Evolutionary conservation across 1,284 basidiomycete genomes (phyloP).

Genomic region (Moniliophthora roreri): DNA sequence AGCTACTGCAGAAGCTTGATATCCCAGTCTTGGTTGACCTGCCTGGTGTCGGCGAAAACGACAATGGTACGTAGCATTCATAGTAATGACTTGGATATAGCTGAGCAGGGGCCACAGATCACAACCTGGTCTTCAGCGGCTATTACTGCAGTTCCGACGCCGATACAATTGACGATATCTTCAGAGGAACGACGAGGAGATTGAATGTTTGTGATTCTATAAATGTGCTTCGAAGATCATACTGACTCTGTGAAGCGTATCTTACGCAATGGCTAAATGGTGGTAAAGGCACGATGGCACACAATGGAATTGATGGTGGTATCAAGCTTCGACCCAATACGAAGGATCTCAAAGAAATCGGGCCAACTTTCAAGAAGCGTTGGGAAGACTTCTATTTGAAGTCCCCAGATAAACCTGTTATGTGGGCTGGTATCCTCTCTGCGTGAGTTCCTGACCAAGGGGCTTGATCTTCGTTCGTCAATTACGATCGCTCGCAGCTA

Average conservation of each 20-base stretch:
- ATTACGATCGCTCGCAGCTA: conserved; percentile 11
- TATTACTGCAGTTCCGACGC: background rate
- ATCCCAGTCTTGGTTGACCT: conserved; percentile 25
- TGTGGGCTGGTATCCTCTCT: conserved; percentile 9
- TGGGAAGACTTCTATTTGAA: conserved; percentile 15
- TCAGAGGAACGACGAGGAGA: background rate
- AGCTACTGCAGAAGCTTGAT: conserved; percentile 38
- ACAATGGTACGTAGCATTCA: conserved; percentile 4
- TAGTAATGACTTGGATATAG: background rate
- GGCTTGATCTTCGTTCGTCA: background rate
- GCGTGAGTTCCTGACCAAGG: conserved; percentile 3
- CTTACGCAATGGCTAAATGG: background rate
- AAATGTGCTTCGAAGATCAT: too few relatives aligned
- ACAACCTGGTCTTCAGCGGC: background rate
- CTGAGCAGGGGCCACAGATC: background rate
- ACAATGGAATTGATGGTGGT: conserved; percentile 18
- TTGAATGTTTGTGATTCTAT: background rate
- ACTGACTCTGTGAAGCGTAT: background rate
- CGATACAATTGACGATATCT: background rate
- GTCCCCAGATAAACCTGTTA: conserved; percentile 16
- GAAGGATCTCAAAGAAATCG: conserved; percentile 13
- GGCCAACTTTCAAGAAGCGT: conserved; percentile 11
- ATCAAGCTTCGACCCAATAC: conserved; percentile 17
- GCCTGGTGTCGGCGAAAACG: conserved; percentile 19
- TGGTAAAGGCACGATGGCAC: background rate